Conservation (phyloP, 176 grass and related monocot species). For the Hordeum vulgare region DNA sequence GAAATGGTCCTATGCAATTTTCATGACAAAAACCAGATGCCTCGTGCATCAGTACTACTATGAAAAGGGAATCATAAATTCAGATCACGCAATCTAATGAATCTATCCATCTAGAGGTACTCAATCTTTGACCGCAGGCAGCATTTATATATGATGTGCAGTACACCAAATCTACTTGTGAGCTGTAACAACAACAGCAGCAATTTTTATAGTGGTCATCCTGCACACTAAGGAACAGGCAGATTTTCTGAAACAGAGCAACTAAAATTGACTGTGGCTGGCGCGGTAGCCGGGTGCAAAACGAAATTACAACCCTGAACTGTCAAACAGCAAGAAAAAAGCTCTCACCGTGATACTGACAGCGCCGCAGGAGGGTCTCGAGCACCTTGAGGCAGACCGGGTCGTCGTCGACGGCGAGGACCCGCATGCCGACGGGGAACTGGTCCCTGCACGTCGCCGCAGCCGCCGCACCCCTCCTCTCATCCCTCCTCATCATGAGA, state of each 20-base stretch:
- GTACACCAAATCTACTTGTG: not conserved
- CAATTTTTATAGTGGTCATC: not conserved
- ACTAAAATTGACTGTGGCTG: not conserved
- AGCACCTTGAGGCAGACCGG: conserved; percentile 78
- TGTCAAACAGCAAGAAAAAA: not conserved
- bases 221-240: not conserved
- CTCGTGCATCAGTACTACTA: not conserved
- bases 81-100: not conserved
- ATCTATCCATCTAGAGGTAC: not conserved
- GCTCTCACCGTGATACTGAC: conserved; percentile 73
- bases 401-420: conserved; percentile 91
- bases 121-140: not conserved
- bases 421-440: conserved; percentile 86
- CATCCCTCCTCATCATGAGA: conserved; percentile 39
- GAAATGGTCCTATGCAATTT: not conserved
- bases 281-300: not conserved
- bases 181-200: not conserved
- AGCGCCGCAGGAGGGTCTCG: conserved; percentile 69
- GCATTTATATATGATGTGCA: conserved; percentile 2
- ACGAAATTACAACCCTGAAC: not conserved
- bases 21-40: not conserved
- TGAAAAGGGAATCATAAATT: not conserved
- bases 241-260: not conserved
- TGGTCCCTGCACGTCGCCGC: conserved; percentile 37
- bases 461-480: not conserved